Evolutionary conservation across 495 filamentous ascomycete species (phyloP).

Genomic region (Penicillium ochrochloron): DNA sequence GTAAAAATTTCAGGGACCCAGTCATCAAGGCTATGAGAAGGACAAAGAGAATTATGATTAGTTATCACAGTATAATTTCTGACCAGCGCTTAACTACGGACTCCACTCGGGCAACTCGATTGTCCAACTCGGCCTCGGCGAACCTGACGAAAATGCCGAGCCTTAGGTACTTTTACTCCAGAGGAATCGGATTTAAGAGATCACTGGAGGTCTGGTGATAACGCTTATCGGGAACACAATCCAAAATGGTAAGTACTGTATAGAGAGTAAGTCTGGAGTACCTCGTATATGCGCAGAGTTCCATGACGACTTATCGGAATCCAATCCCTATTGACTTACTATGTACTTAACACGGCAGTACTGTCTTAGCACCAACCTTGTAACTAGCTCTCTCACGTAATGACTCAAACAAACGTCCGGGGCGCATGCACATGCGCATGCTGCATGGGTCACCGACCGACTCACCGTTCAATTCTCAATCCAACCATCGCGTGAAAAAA

Average conservation of each 20-base stretch:
- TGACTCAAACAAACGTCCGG: neutral
- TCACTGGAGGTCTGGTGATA: neutral
- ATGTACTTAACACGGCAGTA: neutral
- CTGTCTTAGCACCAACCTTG: neutral
- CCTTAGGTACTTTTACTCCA: neutral
- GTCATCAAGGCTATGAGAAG: neutral
- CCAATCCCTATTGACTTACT: neutral
- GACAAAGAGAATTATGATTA: neutral
- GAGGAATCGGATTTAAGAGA: neutral
- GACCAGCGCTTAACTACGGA: conserved; percentile 2
- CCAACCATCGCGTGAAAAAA: conserved; percentile 7
- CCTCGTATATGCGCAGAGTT: neutral
- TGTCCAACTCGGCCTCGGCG: conserved; percentile 7
- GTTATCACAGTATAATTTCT: neutral
- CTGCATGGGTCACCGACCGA: neutral
- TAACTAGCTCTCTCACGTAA: neutral
- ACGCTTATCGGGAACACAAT: neutral
- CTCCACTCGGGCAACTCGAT: conserved; percentile 20
- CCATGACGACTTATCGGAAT: neutral
- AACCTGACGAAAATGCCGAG: conserved; percentile 11
- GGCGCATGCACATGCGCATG: conserved; percentile 4
- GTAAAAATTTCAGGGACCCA: conserved; percentile 18
- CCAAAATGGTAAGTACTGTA: neutral
- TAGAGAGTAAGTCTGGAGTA: too few species aligned
- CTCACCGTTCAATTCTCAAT: neutral